Evolutionary conservation across 202 grass and related monocot species (phyloP).

Genomic region (Sporobolus alterniflorus): DNA sequence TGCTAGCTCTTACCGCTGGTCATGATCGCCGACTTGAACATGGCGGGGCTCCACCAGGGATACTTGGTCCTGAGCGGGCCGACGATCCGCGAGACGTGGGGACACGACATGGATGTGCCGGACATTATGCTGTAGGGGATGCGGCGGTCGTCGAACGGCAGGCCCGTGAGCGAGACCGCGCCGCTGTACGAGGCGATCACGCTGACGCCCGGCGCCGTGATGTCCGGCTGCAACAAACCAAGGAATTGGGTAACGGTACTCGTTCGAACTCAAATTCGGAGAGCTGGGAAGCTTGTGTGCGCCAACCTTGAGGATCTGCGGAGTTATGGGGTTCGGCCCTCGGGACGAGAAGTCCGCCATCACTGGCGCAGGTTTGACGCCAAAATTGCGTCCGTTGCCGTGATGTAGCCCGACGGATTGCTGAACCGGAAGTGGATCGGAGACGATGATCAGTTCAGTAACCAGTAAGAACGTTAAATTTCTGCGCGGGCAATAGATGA

Average conservation of each 20-base stretch:
- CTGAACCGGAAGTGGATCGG: neutral
- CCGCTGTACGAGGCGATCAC: constrained; percentile 65
- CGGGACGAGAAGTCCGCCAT: constrained; percentile 77
- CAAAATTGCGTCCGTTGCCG: constrained; percentile 14
- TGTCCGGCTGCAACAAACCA: constrained; percentile 53
- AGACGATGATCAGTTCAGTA: neutral
- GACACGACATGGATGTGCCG: constrained; percentile 91
- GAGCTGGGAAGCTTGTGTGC: neutral
- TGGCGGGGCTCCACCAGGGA: constrained; percentile 62
- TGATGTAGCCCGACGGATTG: constrained; percentile 50
- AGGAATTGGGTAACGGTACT: neutral
- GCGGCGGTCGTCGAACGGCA: constrained; percentile 50
- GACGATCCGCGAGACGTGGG: constrained; percentile 66
- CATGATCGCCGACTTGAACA: constrained; percentile 79
- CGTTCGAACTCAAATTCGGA: neutral
- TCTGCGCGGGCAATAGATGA: constrained; percentile 6
- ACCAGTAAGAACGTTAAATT: neutral
- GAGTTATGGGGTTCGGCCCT: constrained; percentile 65
- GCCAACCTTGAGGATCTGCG: constrained; percentile 63
- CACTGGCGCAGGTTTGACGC: constrained; percentile 65
- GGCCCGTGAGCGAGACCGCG: constrained; percentile 12
- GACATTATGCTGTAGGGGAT: constrained; percentile 63
- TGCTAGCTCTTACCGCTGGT: constrained; percentile 48
- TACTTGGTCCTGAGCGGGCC: constrained; percentile 59
- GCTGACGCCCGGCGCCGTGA: constrained; percentile 65